phyloP scores from a whole-genome alignment of 2,329 filamentous ascomycete species.

The Fusarium poae region DNA sequence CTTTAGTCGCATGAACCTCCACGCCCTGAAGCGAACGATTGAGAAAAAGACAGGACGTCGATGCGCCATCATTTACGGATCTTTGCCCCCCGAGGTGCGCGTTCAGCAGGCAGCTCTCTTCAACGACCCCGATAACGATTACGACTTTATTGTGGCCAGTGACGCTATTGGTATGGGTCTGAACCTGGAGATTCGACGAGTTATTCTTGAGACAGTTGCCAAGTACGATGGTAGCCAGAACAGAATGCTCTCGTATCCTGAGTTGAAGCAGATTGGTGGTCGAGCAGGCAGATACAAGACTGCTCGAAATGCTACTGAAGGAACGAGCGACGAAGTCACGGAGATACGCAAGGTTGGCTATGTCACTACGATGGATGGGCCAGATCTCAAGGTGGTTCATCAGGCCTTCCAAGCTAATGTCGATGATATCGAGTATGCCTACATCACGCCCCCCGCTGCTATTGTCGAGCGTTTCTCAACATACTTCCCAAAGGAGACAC shows the following conservation, averaged over 20 bases:
- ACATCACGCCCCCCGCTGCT: slow-evolving; percentile 77
- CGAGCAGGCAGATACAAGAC: slow-evolving; percentile 89
- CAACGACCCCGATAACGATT: slow-evolving; percentile 95
- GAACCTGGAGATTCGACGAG: slow-evolving; percentile 90
- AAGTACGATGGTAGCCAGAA: slow-evolving; percentile 76
- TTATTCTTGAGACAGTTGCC: slow-evolving; percentile 83
- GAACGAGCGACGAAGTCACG: slow-evolving; percentile 12
- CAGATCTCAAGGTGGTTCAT: slow-evolving; percentile 74
- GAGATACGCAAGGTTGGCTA: slow-evolving; percentile 69
- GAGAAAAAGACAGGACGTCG: slow-evolving; percentile 81
- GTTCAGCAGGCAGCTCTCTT: slow-evolving; percentile 92
- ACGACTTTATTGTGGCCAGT: slow-evolving; percentile 92
- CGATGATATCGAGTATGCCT: slow-evolving; percentile 76
- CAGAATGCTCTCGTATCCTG: slow-evolving; percentile 74
- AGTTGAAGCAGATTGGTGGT: slow-evolving; percentile 95
- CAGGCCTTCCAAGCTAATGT: slow-evolving; percentile 74
- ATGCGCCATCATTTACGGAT: slow-evolving; percentile 93
- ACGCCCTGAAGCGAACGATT: slow-evolving; percentile 81
- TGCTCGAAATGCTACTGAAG: slow-evolving; percentile 56
- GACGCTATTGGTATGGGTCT: slow-evolving; percentile 98
- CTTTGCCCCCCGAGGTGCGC: slow-evolving; percentile 90
- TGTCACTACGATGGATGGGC: slow-evolving; percentile 81
- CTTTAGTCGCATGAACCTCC: slow-evolving; percentile 86
- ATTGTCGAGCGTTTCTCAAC: slow-evolving; percentile 81
- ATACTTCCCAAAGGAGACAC: slow-evolving; percentile 84